A percentile compares a stretch with the other conserved stretches of the same genome.
Evolutionary conservation across 2,329 filamentous ascomycete genomes (phyloP).

Genomic region (Fusarium austroafricanum): DNA sequence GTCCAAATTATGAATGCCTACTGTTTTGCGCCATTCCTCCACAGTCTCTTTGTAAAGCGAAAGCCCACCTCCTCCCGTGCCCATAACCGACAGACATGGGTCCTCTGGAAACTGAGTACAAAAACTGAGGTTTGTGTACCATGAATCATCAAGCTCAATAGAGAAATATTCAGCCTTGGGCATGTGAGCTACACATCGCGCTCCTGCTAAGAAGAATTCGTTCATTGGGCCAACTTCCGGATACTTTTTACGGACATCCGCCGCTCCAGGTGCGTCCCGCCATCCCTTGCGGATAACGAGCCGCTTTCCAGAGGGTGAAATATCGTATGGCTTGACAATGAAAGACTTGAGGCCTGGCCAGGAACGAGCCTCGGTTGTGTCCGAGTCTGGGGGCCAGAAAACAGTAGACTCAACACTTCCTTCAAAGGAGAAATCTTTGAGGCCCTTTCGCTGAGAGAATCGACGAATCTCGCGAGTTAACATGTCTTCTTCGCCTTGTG

Average conservation of each 20-base stretch:
- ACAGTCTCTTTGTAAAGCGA: not conserved
- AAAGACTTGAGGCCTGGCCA: slow-evolving; percentile 17
- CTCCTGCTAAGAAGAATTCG: not conserved
- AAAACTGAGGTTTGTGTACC: not conserved
- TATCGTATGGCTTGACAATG: not conserved
- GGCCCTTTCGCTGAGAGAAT: slow-evolving; percentile 4
- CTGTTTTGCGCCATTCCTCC: not conserved
- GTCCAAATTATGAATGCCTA: not conserved
- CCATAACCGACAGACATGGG: not conserved
- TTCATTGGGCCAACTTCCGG: not conserved
- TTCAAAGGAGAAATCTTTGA: not conserved
- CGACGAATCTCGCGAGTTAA: not conserved
- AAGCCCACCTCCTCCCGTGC: not conserved
- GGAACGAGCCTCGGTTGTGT: not conserved
- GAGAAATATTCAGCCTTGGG: not conserved
- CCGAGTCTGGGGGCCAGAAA: slow-evolving; percentile 1
- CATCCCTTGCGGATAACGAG: accelerated
- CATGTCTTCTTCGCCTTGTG: not conserved
- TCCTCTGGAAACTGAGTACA: not conserved
- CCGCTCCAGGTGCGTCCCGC: not conserved
- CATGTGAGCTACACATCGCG: slow-evolving; percentile 6
- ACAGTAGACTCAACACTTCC: slow-evolving; percentile 3
- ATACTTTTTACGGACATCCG: not conserved
- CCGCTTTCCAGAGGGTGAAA: not conserved
- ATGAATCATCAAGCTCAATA: not conserved